Evolutionary conservation across 208 protist genomes (phyloP), one percentile per base, ranked within the genome.

Genomic region (Lotmaria passim): DNA sequence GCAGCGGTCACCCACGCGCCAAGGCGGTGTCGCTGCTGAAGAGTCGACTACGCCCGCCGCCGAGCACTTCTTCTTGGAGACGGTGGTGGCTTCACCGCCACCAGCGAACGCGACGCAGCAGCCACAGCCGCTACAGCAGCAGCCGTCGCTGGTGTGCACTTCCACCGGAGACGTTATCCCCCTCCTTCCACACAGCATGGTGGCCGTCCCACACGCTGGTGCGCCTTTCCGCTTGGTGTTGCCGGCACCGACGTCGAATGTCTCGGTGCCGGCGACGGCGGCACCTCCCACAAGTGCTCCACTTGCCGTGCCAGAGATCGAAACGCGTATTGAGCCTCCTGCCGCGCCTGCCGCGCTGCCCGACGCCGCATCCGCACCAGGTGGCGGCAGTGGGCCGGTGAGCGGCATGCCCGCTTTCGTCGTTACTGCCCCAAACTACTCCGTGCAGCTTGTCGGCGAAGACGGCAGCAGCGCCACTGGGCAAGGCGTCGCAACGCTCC

Each of bases 141-240:
- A 69, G 11, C 70, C 88, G 11, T 39, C 85, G 17, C 70, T 94
- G n/a, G 70, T 81, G 23, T 90, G 83, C 74, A 78, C 62, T 28
- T 73, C 70, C 21, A 94, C 69, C 47, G 85, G 79, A 2, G 74
- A 87, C 66, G 39, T 73, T 26, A 73, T 91, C 41, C 58, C 75
- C 14, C 79, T 94, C 15, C 48, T 60, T 10, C 65, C 68, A 31
- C 72, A 83, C 23, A 60, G 68, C 39, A 75, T 79, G 19, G 64
- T 87, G 1, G 39, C 80, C 8, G 69, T 94, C 19, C 75, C 76
- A 3, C 59, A 73, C 23, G 76, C 79, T 12, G 81, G 73, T 8
- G 85, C 83, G 19, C 85, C 88, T 26, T 91, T 81, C 68, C 85
- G 74, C 0, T 75, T 94, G n/a, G 75, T 82, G 17, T 75, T 90